Evolutionary conservation across 768 basidiomycete genomes (phyloP).

Genomic region (Dacryopinax primogenitus): DNA sequence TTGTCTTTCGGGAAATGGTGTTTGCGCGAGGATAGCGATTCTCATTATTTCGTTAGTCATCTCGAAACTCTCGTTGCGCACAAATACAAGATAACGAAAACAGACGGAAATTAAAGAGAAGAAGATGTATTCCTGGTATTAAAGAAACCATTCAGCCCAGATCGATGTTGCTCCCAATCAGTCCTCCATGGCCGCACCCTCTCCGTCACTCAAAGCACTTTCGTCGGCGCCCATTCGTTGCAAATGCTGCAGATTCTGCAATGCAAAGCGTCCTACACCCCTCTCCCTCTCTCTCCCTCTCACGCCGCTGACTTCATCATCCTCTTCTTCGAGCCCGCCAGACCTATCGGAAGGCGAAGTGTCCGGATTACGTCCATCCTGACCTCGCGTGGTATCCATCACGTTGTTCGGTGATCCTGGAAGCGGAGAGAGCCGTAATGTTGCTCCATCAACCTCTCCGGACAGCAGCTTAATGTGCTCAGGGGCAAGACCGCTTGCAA

Average conservation of each 20-base stretch:
- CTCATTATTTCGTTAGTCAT: constrained; percentile 6
- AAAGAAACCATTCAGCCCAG: background rate
- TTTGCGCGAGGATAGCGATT: background rate
- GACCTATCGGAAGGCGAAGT: background rate
- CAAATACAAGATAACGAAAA: background rate
- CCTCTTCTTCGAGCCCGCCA: background rate
- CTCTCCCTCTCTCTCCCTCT: background rate
- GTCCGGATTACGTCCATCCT: background rate
- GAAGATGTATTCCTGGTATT: background rate
- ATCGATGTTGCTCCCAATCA: background rate
- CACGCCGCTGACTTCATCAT: background rate
- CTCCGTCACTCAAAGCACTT: constrained; percentile 1
- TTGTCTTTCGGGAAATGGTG: background rate
- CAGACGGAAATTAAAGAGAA: background rate
- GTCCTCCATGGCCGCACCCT: constrained; percentile 2
- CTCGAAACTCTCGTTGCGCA: background rate
- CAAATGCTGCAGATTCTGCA: constrained; percentile 1
- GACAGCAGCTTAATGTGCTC: constrained; percentile 1
- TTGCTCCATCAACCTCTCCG: background rate
- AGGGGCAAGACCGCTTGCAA: background rate
- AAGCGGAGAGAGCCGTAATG: background rate
- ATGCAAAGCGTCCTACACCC: background rate
- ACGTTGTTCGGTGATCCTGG: background rate
- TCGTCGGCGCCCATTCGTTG: constrained; percentile 1
- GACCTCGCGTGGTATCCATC: background rate